A percentile compares a stretch with the other conserved stretches of the same genome.
phyloP scores from a whole-genome alignment of 345 rosid species.

The Iberis pinnata region DNA sequence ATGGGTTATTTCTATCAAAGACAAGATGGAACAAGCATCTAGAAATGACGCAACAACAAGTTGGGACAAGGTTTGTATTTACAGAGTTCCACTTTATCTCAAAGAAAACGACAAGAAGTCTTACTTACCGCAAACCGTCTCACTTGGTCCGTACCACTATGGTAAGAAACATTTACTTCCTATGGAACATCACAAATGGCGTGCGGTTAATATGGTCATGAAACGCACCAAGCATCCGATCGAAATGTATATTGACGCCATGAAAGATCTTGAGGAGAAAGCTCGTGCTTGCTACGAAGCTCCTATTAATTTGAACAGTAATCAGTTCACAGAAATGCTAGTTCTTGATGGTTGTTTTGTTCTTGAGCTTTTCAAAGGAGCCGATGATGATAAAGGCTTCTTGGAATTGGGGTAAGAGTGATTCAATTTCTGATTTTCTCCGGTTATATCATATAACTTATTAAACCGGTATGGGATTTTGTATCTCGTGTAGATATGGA shows the following conservation, averaged over 20 bases:
- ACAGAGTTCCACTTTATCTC: conserved; percentile 25
- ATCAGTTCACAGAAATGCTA: conserved; percentile 66
- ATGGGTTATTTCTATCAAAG: conserved; percentile 64
- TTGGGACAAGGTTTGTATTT: conserved; percentile 44
- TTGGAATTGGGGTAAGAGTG: conserved; percentile 36
- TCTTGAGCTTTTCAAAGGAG: conserved; percentile 71
- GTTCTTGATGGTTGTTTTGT: conserved; percentile 74
- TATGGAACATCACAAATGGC: conserved; percentile 87
- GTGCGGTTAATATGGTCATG: conserved; percentile 55
- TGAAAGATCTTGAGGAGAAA: conserved; percentile 58
- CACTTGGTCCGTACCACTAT: conserved; percentile 80
- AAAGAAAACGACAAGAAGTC: conserved; percentile 57
- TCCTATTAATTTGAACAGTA: conserved; percentile 40
- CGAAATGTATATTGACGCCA: conserved; percentile 45
- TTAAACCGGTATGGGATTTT: no score
- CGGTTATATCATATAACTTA: not conserved
- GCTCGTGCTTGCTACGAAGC: conserved; percentile 71
- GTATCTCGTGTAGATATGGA: conserved; percentile 32
- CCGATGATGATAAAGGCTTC: conserved; percentile 49
- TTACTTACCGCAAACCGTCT: conserved; percentile 62
- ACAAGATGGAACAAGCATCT: conserved; percentile 45
- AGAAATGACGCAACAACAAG: conserved; percentile 48
- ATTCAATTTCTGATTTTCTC: not conserved
- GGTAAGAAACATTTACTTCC: conserved; percentile 54
- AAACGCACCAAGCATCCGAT: conserved; percentile 47